Evolutionary conservation across 2,329 filamentous ascomycete genomes (phyloP).

Genomic region (Didymella pomorum): DNA sequence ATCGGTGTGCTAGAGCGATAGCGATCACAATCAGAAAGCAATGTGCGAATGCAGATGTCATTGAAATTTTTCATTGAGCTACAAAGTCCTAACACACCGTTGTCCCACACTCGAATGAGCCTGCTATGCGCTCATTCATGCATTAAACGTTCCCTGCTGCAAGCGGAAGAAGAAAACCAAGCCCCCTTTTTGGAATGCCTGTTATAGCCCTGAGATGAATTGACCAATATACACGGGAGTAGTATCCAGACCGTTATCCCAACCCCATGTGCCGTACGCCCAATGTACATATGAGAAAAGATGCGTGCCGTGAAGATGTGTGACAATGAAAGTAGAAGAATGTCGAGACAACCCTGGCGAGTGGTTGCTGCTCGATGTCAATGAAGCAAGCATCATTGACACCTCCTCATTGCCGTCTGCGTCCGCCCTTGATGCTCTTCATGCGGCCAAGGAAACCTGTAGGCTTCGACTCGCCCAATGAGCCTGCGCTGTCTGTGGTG

Average conservation of each 20-base stretch:
- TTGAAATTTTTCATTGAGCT: slow-evolving; percentile 22
- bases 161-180: slow-evolving; percentile 17
- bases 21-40: background rate
- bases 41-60: background rate
- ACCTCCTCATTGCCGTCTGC: slow-evolving; percentile 39
- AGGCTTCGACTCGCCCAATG: slow-evolving; percentile 37
- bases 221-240: slow-evolving; percentile 33
- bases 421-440: slow-evolving; percentile 51
- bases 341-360: slow-evolving; percentile 4
- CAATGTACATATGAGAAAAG: slow-evolving; percentile 27
- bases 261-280: slow-evolving; percentile 27
- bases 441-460: slow-evolving; percentile 49
- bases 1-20: background rate
- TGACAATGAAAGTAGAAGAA: slow-evolving; percentile 31
- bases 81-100: slow-evolving; percentile 14
- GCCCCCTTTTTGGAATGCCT: slow-evolving; percentile 11
- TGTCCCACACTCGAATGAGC: slow-evolving; percentile 17
- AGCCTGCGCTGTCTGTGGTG: slow-evolving; percentile 44
- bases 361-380: slow-evolving; percentile 5
- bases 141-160: slow-evolving; percentile 21
- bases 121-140: slow-evolving; percentile 14
- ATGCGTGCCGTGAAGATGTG: slow-evolving; percentile 22
- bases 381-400: background rate
- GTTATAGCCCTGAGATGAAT: slow-evolving; percentile 17
- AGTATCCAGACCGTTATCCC: slow-evolving; percentile 35